Percentiles rank a stretch among this genome's conserved stretches.
phyloP scores from a whole-genome alignment of 1,139 yeast species.

The Magnusiomyces tetraspermus region DNA sequence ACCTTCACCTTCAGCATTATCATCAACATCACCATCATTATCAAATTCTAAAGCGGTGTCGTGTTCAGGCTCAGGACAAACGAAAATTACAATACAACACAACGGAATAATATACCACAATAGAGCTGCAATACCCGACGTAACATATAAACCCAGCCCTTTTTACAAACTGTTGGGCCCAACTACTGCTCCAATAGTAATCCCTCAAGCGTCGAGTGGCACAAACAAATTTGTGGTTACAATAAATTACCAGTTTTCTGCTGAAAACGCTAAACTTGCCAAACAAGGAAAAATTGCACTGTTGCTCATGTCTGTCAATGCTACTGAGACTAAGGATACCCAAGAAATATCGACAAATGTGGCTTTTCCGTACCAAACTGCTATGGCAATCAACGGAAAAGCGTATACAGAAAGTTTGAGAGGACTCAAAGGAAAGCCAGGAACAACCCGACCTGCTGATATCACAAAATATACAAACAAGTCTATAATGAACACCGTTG shows the following conservation, averaged over 20 bases:
- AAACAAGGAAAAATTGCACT: neutral
- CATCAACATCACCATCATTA: neutral
- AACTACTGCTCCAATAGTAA: constrained; percentile 5
- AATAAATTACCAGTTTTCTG: neutral
- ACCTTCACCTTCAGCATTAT: no score
- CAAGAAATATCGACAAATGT: neutral
- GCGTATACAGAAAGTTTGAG: constrained; percentile 13
- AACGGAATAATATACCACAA: neutral
- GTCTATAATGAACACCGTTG: constrained; percentile 20
- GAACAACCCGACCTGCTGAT: constrained; percentile 35
- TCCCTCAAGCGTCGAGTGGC: neutral
- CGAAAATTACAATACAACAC: no score
- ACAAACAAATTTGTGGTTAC: neutral
- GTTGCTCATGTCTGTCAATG: constrained; percentile 4
- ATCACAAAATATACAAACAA: constrained; percentile 22
- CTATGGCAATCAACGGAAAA: constrained; percentile 30
- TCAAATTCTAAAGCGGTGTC: neutral
- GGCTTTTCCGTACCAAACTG: neutral
- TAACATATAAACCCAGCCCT: constrained; percentile 3
- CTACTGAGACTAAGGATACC: neutral
- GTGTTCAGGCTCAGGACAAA: no score
- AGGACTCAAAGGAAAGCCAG: constrained; percentile 34
- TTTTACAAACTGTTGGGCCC: constrained; percentile 6
- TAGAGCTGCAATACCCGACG: neutral
- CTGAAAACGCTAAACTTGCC: neutral